Conservation (phyloP, 192 early-diverging fungal species). For the Coemansia sp. region DNA sequence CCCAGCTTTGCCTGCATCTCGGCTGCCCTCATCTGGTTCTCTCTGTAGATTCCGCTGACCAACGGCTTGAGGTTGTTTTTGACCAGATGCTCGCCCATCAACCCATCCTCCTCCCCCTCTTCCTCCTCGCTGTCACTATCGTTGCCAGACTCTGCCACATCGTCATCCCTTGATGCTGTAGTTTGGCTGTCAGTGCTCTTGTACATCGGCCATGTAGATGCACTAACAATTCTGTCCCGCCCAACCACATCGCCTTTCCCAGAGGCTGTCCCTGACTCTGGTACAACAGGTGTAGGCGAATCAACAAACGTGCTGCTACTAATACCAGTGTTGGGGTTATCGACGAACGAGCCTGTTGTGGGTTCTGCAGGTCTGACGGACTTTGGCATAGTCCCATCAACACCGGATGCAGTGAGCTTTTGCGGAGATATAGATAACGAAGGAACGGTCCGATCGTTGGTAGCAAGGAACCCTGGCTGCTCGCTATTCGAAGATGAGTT, state of each 20-base stretch:
- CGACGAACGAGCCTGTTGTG: neutral
- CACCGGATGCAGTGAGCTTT: neutral
- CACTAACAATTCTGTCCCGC: neutral
- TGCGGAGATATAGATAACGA: constrained; percentile 30
- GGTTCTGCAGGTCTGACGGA: neutral
- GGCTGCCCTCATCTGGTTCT: constrained; percentile 42
- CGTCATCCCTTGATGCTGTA: neutral
- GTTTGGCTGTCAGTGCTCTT: neutral
- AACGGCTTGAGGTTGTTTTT: constrained; percentile 15
- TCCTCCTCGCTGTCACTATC: constrained; percentile 6
- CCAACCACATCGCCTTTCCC: neutral
- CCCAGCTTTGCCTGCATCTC: constrained; percentile 24
- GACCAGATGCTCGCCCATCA: neutral
- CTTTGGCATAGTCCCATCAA: neutral
- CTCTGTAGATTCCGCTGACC: constrained; percentile 28
- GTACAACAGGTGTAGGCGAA: constrained; percentile 12
- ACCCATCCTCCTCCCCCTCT: too few relatives aligned
- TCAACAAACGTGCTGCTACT: neutral
- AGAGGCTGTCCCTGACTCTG: constrained; percentile 1
- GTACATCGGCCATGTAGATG: neutral
- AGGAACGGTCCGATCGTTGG: constrained; percentile 37
- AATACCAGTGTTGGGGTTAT: neutral
- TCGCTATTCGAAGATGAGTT: neutral
- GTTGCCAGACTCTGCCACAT: neutral
- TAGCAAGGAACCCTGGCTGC: neutral